A percentile compares a stretch with the other conserved stretches of the same genome.
Evolutionary conservation across 176 grass and related monocot genomes (phyloP).

Genomic region (Pharus latifolius): DNA sequence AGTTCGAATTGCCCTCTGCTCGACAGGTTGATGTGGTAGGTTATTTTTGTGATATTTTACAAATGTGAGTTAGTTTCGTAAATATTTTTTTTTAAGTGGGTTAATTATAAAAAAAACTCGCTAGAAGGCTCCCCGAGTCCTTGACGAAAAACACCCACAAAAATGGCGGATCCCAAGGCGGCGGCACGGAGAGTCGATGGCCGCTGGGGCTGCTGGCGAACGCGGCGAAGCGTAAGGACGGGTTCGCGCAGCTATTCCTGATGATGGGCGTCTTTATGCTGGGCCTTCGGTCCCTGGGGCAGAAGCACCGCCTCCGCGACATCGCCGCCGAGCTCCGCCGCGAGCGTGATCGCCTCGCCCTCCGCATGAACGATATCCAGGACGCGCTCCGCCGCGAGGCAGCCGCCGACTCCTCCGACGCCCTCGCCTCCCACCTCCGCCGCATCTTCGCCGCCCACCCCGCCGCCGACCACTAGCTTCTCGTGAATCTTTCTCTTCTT

Average conservation of each 20-base stretch:
- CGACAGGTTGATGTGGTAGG: no score
- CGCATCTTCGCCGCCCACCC: constrained; percentile 58
- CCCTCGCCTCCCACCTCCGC: constrained; percentile 57
- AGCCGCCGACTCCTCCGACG: constrained; percentile 42
- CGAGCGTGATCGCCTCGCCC: constrained; percentile 39
- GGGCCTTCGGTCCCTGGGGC: constrained; percentile 58
- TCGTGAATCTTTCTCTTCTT: background rate
- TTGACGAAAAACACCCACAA: background rate
- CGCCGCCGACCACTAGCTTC: background rate
- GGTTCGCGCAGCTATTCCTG: constrained; percentile 75
- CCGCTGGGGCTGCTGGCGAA: constrained; percentile 36
- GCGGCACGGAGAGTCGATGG: background rate
- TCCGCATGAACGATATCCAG: constrained; percentile 51
- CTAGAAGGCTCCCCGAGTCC: no score
- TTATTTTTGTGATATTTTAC: no score
- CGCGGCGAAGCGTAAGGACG: constrained; percentile 67
- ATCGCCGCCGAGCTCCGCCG: constrained; percentile 57
- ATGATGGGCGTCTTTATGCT: constrained; percentile 84
- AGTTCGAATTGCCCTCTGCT: no score
- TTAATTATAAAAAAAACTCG: no score
- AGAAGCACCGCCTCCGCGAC: constrained; percentile 77
- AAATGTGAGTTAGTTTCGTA: no score
- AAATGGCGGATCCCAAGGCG: constrained; percentile 22
- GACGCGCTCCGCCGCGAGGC: constrained; percentile 57
- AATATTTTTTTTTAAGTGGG: no score